These are phyloP conservation scores for Aureobasidium subglaciale DNA, from an alignment of 2,329 filamentous ascomycete species.

Conservation along the genomic window DNA sequence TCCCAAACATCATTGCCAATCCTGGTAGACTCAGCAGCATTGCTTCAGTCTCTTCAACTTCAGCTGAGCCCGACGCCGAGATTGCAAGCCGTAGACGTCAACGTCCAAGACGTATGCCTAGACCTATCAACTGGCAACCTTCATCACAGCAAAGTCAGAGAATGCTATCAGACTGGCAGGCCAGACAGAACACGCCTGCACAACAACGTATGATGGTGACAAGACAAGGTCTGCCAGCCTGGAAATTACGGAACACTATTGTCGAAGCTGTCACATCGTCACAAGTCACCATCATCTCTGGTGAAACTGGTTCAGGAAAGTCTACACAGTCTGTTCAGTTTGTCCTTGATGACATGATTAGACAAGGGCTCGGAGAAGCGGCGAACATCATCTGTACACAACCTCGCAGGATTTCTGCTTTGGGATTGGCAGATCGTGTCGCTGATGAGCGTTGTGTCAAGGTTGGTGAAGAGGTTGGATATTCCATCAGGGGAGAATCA, in stretches of 20 bases:
- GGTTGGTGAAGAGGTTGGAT: slow-evolving; percentile 85
- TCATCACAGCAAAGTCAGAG: slow-evolving; percentile 53
- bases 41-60: slow-evolving; percentile 61
- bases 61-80: slow-evolving; percentile 36
- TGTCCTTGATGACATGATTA: slow-evolving; percentile 83
- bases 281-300: slow-evolving; percentile 92
- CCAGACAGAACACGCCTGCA: slow-evolving; percentile 55
- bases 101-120: slow-evolving; percentile 33
- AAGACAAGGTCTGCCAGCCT: slow-evolving; percentile 74
- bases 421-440: slow-evolving; percentile 89
- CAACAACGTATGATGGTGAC: slow-evolving; percentile 69
- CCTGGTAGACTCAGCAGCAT: slow-evolving; percentile 82
- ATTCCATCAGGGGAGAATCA: slow-evolving; percentile 84
- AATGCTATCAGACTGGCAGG: slow-evolving; percentile 57
- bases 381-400: slow-evolving; percentile 95
- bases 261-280: slow-evolving; percentile 66
- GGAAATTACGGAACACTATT: slow-evolving; percentile 72
- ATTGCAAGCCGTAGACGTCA: slow-evolving; percentile 8
- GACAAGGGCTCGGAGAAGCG: slow-evolving; percentile 62
- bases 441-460: slow-evolving; percentile 78
- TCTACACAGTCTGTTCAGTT: slow-evolving; percentile 97
- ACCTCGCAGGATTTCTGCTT: slow-evolving; percentile 84
- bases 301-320: slow-evolving; percentile 94
- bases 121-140: slow-evolving; percentile 57
- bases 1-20: slow-evolving; percentile 73